A percentile compares a stretch with the other conserved stretches of the same genome.
phyloP scores from a whole-genome alignment of 164 flowering plant genomes.

The Nelumbo lutea region DNA sequence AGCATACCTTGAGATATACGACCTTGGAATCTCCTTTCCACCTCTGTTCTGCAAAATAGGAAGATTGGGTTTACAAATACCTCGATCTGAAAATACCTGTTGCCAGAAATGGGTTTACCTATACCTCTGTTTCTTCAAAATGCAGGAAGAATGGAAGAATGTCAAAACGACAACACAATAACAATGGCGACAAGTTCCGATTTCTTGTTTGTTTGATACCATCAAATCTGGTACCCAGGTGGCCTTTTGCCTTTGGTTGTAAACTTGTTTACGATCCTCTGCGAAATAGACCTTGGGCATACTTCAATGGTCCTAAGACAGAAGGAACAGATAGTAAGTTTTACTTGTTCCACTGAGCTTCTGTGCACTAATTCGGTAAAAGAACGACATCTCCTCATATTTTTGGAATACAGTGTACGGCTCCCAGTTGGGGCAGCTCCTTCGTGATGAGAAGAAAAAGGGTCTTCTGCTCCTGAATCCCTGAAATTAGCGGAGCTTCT shows the following conservation, averaged over 20 bases:
- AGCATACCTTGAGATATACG: no score
- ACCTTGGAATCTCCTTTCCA: no score
- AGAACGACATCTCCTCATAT: conserved; percentile 82
- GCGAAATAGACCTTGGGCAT: conserved; percentile 72
- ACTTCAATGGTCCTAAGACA: conserved; percentile 41
- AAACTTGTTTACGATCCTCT: conserved; percentile 59
- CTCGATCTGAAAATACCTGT: no score
- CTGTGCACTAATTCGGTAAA: conserved; percentile 71
- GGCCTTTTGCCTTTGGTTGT: conserved; percentile 30
- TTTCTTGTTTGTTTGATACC: no score
- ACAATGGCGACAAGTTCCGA: no score
- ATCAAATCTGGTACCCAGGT: conserved; percentile 5
- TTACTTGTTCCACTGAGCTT: conserved; percentile 87
- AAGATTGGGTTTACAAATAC: no score
- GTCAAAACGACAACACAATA: no score
- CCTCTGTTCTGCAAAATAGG: no score
- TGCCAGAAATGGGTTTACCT: no score
- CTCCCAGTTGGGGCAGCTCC: conserved; percentile 92
- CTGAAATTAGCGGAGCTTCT: conserved; percentile 64
- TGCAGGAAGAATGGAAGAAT: no score
- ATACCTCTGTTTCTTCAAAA: no score
- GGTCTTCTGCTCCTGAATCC: conserved; percentile 78
- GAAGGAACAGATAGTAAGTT: neutral
- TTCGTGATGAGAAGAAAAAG: conserved; percentile 84
- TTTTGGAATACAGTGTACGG: conserved; percentile 71